A percentile compares a stretch with the other conserved stretches of the same genome.
phyloP scores from a whole-genome alignment of 257 asterid genomes.

The Nicotiana knightiana region DNA sequence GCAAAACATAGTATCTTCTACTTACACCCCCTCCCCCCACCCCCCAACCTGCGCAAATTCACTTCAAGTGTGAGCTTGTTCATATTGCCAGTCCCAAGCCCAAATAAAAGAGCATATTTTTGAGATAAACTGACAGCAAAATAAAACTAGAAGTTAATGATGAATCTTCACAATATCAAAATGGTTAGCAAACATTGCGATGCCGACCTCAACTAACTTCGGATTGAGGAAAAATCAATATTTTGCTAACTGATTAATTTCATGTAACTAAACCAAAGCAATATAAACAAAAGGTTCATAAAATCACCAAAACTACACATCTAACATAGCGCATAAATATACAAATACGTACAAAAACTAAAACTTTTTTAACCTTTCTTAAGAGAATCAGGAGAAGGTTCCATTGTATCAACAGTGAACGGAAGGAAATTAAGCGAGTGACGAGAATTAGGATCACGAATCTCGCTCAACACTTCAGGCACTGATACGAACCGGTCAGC shows the following conservation, averaged over 20 bases:
- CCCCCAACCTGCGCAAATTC: not conserved
- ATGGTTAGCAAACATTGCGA: not conserved
- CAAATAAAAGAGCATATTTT: not conserved
- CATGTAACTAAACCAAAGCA: not conserved
- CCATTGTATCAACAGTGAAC: conserved; percentile 63
- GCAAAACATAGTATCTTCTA: not conserved
- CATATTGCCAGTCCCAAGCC: not conserved
- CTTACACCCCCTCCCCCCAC: not conserved
- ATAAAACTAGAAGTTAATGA: not conserved
- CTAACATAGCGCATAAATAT: not conserved
- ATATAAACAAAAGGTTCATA: not conserved
- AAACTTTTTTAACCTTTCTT: conserved; percentile 44
- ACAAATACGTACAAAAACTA: not conserved
- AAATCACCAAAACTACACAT: not conserved
- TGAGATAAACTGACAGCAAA: too few relatives aligned
- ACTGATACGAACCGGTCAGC: conserved; percentile 87
- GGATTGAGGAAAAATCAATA: not conserved
- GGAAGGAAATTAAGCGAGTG: conserved; percentile 80
- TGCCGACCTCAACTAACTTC: not conserved
- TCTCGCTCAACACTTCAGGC: conserved; percentile 67
- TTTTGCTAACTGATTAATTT: not conserved
- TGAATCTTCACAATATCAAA: not conserved
- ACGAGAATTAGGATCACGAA: conserved; percentile 88
- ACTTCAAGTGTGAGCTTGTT: not conserved
- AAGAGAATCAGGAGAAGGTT: conserved; percentile 72